Evolutionary conservation across 2,329 filamentous ascomycete species (phyloP).

Genomic region (Didymella pinodella): DNA sequence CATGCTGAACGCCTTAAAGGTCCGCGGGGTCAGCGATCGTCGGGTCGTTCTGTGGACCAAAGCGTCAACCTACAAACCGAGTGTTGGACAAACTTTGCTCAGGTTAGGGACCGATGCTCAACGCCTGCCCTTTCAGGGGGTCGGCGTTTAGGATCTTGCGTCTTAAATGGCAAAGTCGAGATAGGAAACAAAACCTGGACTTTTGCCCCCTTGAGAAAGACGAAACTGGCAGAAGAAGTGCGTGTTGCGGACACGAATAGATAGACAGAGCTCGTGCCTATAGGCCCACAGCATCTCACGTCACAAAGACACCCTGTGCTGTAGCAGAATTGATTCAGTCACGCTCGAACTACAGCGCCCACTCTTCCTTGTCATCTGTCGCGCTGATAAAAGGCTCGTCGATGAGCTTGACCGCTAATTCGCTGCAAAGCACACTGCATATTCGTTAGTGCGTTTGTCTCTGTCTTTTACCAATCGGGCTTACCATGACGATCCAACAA

Average conservation of each 20-base stretch:
- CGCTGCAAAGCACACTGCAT: conserved; percentile 85
- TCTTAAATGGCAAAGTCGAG: background rate
- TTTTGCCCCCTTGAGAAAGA: too few species aligned
- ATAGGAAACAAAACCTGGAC: too few species aligned
- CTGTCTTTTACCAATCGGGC: conserved; percentile 26
- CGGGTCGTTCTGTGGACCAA: conserved; percentile 1
- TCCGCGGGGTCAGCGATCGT: conserved; percentile 11
- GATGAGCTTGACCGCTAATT: conserved; percentile 91
- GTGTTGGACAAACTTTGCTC: background rate
- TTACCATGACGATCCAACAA: conserved; percentile 90
- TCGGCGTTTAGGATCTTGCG: background rate
- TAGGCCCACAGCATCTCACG: background rate
- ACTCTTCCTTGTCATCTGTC: conserved; percentile 79
- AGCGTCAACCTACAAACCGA: background rate
- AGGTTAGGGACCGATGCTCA: conserved; percentile 13
- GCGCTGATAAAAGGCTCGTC: conserved; percentile 87
- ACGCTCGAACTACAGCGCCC: conserved; percentile 62
- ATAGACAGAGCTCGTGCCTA: background rate
- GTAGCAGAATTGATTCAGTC: background rate
- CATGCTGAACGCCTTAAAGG: conserved; percentile 14
- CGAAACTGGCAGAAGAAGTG: too few species aligned
- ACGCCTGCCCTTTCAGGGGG: conserved; percentile 15
- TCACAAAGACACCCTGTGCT: background rate
- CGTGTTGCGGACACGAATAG: too few species aligned
- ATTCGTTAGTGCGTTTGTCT: conserved; percentile 26